Evolutionary conservation across 2,329 filamentous ascomycete species (phyloP).

Genomic region (Ophiostoma triangulosporum): DNA sequence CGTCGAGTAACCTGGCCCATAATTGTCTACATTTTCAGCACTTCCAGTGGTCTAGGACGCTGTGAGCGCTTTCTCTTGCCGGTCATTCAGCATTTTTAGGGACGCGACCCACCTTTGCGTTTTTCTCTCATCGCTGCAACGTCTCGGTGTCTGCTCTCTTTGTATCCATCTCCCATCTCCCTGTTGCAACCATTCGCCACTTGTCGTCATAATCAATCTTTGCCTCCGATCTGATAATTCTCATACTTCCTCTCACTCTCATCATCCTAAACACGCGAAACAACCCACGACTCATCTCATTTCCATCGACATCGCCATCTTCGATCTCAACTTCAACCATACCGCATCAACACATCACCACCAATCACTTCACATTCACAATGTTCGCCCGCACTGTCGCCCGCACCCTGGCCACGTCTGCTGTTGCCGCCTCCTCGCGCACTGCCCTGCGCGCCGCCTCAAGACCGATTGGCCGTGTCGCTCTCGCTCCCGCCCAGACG

Average conservation of each 20-base stretch:
- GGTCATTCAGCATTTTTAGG: not conserved
- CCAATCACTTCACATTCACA: not conserved
- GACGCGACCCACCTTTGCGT: not conserved
- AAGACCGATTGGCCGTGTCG: conserved; percentile 8
- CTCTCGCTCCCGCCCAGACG: conserved; percentile 8
- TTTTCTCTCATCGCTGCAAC: not conserved
- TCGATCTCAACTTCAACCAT: not conserved
- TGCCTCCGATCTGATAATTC: not conserved
- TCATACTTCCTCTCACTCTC: not conserved
- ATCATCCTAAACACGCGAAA: not conserved
- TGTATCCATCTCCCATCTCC: not conserved
- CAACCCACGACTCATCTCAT: not conserved
- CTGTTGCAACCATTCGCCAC: not conserved
- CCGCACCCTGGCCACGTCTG: conserved; percentile 6
- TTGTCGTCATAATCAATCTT: not conserved
- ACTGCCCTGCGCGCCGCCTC: conserved; percentile 10
- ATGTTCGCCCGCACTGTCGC: conserved; percentile 13
- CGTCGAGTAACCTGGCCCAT: not conserved
- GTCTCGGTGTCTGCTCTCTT: not conserved
- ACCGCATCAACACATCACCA: not conserved
- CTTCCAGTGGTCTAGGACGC: not conserved
- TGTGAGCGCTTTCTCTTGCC: not conserved
- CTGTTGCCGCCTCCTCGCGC: conserved; percentile 6
- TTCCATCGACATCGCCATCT: not conserved
- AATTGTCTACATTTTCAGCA: not conserved